phyloP scores from a whole-genome alignment of 164 flowering plant species.

The Macadamia integrifolia region DNA sequence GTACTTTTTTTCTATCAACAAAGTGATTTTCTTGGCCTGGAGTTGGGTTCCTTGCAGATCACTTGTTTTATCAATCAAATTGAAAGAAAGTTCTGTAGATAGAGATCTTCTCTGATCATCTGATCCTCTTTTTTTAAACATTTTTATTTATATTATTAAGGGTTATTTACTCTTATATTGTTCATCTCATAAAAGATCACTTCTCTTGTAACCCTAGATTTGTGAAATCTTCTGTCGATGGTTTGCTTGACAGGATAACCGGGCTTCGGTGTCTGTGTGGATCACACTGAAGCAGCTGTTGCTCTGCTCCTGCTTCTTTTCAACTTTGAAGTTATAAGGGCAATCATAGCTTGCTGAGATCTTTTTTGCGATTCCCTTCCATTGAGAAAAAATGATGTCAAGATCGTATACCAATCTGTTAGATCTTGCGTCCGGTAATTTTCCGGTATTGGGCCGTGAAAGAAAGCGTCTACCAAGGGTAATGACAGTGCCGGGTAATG shows the following conservation, averaged over 20 bases:
- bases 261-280: neutral
- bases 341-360: neutral
- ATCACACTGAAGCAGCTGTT: neutral
- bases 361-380: neutral
- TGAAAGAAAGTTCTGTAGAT: no score
- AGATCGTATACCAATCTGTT: slow-evolving; percentile 75
- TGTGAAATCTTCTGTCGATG: neutral
- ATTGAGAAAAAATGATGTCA: slow-evolving; percentile 50
- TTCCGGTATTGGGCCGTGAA: slow-evolving; percentile 47
- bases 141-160: no score
- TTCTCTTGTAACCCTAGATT: slow-evolving; percentile 7
- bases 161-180: neutral
- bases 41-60: neutral
- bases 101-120: no score
- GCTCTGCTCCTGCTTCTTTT: no score
- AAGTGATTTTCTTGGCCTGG: slow-evolving; percentile 9
- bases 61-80: no score
- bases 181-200: slow-evolving; percentile 1
- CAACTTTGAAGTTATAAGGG: neutral
- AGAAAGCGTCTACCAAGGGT: slow-evolving; percentile 48
- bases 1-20: no score
- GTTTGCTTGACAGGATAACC: slow-evolving; percentile 3
- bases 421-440: slow-evolving; percentile 75
- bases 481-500: slow-evolving; percentile 63
- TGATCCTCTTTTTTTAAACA: no score